Percentiles rank a stretch among this genome's conserved stretches.
These are phyloP conservation scores for Geotrichum macrosporum DNA, from an alignment of 1,139 yeast species.

Conservation along the genomic window DNA sequence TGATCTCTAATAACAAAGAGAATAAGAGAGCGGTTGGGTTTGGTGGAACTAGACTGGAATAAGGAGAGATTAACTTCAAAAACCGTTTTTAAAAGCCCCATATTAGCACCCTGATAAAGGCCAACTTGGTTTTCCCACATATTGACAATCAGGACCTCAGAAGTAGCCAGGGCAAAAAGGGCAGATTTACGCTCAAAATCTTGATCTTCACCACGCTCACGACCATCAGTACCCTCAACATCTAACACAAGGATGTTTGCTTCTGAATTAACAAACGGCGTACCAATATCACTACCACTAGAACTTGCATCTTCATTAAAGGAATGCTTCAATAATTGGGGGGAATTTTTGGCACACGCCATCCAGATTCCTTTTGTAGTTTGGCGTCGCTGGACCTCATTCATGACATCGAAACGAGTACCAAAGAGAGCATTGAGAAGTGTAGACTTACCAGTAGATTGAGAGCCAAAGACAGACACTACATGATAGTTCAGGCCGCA, in stretches of 20 bases:
- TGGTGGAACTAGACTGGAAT: conserved; percentile 47
- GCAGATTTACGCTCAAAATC: conserved; percentile 97
- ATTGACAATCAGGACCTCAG: conserved; percentile 84
- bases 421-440: conserved; percentile 78
- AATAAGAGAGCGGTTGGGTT: conserved; percentile 58
- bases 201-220: conserved; percentile 97
- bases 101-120: conserved; percentile 92
- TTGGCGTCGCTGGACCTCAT: conserved; percentile 64
- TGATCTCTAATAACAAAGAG: conserved; percentile 91
- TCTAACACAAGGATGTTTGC: conserved; percentile 73
- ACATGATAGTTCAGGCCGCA: conserved; percentile 78
- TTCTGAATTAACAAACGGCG: conserved; percentile 18
- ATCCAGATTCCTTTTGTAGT: conserved; percentile 97
- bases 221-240: conserved; percentile 97
- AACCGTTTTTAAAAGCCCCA: conserved; percentile 92
- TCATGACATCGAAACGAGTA: conserved; percentile 90
- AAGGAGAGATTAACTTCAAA: conserved; percentile 89
- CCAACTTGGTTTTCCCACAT: conserved; percentile 98
- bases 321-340: conserved; percentile 14
- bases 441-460: conserved; percentile 94
- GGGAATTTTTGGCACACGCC: conserved; percentile 45
- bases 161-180: conserved; percentile 84
- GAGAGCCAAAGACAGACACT: conserved; percentile 94
- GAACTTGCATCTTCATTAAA: neutral
- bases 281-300: conserved; percentile 10